Base-by-base conservation (phyloP, 2,329 filamentous ascomycete species). In the Drechslerella coelobrocha region DNA sequence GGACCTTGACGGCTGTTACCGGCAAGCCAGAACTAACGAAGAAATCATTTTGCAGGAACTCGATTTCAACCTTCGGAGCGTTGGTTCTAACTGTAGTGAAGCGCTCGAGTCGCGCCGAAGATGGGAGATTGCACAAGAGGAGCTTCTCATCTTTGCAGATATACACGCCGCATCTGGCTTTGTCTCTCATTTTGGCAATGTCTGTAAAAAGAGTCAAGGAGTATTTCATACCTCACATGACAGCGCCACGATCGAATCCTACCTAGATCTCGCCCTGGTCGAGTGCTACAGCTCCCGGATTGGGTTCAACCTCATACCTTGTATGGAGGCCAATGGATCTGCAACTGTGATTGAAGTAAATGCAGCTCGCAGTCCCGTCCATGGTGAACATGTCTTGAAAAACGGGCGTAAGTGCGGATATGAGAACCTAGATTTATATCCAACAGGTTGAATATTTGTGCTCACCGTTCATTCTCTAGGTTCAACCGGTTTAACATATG, bases 81-180 rank as follows among this genome's bases (percentile, higher is more conserved):
- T 62, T 39, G 65, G 65, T 12, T 34, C 51, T 9, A 27, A 8
- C 4, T 52, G 50, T 21, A 41, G 23, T 2, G 57, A 69, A 51
- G 57, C 65, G 9, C 41, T 69, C 41, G 57, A 69, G n/a, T 59
- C 65, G 14, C 65, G 65, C 41, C 51, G 65, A 2, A 69, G 47
- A 41, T 69, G 65, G 65, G 65, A 69, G 47, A 62, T 69, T 14
- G 24, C 52, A 24, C 65, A 69, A 29, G 65, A 69, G 50, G 57
- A 69, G 43, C 39, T 69, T 10, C 27, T 69, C 10, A 37, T 31
- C 19, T 48, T 62, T 23, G 47, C 63, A 21, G 45, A 57, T 21
- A 26, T 12, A 19, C 45, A 39, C 17, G 26, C 48, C n/a, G 21
- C 34, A 9, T 39, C 45, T 23, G 34, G 19, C 10, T 14, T 39